These are phyloP conservation scores for Cetraspora pellucida DNA, from an alignment of 192 early-diverging fungal genomes.

Conservation along the genomic window DNA sequence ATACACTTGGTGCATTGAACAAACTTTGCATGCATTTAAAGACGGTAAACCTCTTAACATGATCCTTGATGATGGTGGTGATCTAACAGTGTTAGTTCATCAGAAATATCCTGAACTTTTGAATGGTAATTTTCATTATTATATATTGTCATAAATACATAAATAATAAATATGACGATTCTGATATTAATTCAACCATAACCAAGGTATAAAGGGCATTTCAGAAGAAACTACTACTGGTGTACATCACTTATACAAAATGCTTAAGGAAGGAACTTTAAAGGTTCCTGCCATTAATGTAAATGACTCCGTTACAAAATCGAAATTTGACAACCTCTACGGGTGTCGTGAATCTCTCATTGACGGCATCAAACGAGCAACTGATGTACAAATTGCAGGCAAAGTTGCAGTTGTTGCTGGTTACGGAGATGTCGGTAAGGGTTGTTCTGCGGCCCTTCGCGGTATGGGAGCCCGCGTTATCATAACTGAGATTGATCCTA, in stretches of 20 bases:
- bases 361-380: slow-evolving; percentile 97
- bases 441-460: slow-evolving; percentile 95
- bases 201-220: slow-evolving; percentile 79
- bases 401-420: slow-evolving; percentile 98
- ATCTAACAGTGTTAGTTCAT: slow-evolving; percentile 95
- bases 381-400: slow-evolving; percentile 99
- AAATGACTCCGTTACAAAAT: slow-evolving; percentile 99
- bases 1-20: slow-evolving; percentile 99
- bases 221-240: slow-evolving; percentile 99
- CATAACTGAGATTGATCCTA: slow-evolving; percentile 98
- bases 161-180: not conserved
- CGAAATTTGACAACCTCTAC: slow-evolving; percentile 99
- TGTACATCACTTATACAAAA: slow-evolving; percentile 99
- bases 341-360: slow-evolving; percentile 99
- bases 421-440: slow-evolving; percentile 99
- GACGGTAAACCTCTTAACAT: slow-evolving; percentile 93
- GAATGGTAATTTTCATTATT: slow-evolving; percentile 38
- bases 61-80: slow-evolving; percentile 99
- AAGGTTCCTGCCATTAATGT: slow-evolving; percentile 99
- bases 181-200: not conserved
- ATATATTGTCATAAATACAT: not conserved
- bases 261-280: slow-evolving; percentile 94
- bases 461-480: slow-evolving; percentile 99
- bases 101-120: slow-evolving; percentile 92
- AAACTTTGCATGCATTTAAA: slow-evolving; percentile 90